Conservation (phyloP, 306 rosid species). For the Oxytropis ochrocephala region DNA sequence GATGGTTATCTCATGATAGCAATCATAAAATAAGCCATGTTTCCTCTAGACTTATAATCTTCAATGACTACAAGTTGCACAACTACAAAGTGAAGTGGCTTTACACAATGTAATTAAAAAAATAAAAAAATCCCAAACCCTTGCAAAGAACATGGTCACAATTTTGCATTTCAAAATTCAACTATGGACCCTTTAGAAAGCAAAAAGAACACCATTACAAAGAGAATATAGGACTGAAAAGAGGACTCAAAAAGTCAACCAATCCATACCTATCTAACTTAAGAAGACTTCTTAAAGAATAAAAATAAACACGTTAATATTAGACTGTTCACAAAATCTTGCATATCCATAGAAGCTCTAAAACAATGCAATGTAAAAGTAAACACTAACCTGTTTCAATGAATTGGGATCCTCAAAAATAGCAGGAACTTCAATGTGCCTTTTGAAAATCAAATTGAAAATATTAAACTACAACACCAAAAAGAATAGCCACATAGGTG, state of each 20-base stretch:
- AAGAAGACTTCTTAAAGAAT: not conserved
- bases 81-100: not conserved
- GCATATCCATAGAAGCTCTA: not conserved
- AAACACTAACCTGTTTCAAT: not conserved
- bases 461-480: conserved; percentile 16
- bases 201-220: not conserved
- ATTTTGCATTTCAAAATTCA: not conserved
- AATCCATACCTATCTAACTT: not conserved
- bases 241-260: not conserved
- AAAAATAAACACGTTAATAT: not conserved
- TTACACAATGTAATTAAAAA: not conserved
- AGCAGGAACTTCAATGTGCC: too few species aligned
- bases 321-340: not conserved
- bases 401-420: too few species aligned
- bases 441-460: conserved; percentile 2
- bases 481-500: too few species aligned
- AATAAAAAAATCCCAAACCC: not conserved
- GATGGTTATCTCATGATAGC: not conserved
- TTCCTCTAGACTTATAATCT: not conserved
- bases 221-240: not conserved
- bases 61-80: not conserved
- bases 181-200: not conserved
- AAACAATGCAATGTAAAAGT: not conserved
- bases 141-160: not conserved
- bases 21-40: not conserved